phyloP scores from a whole-genome alignment of 1,139 yeast genomes.

The Zhuliangozyma parablackwelliae region DNA sequence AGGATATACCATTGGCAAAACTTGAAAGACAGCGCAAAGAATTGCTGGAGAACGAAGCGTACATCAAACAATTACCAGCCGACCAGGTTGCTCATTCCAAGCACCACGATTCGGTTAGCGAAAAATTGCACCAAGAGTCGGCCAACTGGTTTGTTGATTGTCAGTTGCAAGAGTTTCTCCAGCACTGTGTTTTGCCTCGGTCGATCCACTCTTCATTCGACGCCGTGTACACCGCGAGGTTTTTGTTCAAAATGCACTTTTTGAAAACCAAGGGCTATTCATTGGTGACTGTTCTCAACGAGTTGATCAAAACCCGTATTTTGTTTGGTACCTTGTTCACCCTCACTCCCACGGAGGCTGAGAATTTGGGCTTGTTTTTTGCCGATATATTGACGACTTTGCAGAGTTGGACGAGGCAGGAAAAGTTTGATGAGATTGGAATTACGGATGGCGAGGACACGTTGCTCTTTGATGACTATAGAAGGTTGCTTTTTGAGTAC shows the following conservation, averaged over 20 bases:
- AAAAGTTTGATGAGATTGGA: slow-evolving; percentile 12
- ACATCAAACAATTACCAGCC: slow-evolving; percentile 20
- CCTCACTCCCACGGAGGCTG: slow-evolving; percentile 74
- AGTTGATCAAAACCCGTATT: slow-evolving; percentile 47
- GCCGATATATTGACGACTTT: slow-evolving; percentile 50
- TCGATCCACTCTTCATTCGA: slow-evolving; percentile 78
- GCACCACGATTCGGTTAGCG: slow-evolving; percentile 15
- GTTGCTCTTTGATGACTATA: slow-evolving; percentile 32
- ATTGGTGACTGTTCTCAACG: slow-evolving; percentile 40
- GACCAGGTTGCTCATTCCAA: slow-evolving; percentile 29
- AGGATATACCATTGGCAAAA: slow-evolving; percentile 22
- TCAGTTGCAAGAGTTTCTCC: slow-evolving; percentile 35
- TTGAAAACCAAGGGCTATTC: slow-evolving; percentile 42
- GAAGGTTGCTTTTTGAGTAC: slow-evolving; percentile 48
- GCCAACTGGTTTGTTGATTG: slow-evolving; percentile 21
- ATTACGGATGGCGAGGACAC: slow-evolving; percentile 8
- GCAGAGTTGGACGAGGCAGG: slow-evolving; percentile 36
- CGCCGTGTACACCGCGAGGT: slow-evolving; percentile 67
- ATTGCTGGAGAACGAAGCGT: slow-evolving; percentile 21
- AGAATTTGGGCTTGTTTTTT: slow-evolving; percentile 74
- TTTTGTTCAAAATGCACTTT: slow-evolving; percentile 50
- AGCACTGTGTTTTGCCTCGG: slow-evolving; percentile 72
- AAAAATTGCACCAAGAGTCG: slow-evolving; percentile 14
- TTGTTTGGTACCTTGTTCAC: slow-evolving; percentile 62
- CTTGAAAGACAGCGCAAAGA: slow-evolving; percentile 27